Base-by-base conservation (phyloP, 225 moss, liverwort and hornwort genomes). In the Neckera pumila region DNA sequence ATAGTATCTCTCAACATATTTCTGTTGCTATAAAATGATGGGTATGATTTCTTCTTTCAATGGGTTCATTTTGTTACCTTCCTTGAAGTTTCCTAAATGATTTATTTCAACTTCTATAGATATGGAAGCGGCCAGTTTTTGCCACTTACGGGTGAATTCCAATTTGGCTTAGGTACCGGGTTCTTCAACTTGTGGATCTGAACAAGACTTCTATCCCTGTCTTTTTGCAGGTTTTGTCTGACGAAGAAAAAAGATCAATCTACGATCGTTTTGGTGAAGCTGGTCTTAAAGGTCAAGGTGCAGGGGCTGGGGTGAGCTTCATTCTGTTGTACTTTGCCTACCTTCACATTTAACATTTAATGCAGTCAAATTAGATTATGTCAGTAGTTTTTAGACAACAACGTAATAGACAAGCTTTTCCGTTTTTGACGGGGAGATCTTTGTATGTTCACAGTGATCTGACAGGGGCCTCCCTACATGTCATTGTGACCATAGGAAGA, bases 201-300 rank as follows among this genome's bases (percentile, higher is more conserved):
- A 83, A 23, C 18, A 57, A 69, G 33, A 42, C 53, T 47, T 67
- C 21, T 89, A 19, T 81, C 57, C 43, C 17, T 42, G 18, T 47
- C 12, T 57, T 78, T 57, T 85, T 70, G 88, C 93, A 98, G 98
- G 97, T 97, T 85, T 90, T 98, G 86, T 98, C 98, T 30, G 97
- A 98, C 89, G 98, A 98, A 87, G 98, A 97, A 43, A 98, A 97
- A 66, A 92, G 98, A 51, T 96, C 97, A 63, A 89, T 97, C 58
- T 98, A 98, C 84, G 97, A 98, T 87, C 95, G 97, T 83, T 98
- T 91, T 91, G 98, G 98, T 45, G 98, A 98, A 93, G 98, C 98
- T 78, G 98, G 98, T 43, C 98, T 98, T 45, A 97, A 96, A 89
- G 97, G 98, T 57, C 96, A 97, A 87, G 97, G 96, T 85, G 96